Percentiles rank a stretch among this genome's conserved stretches.
Conservation (phyloP, 2,329 filamentous ascomycete genomes). For the Trichocomaceae sp. region DNA sequence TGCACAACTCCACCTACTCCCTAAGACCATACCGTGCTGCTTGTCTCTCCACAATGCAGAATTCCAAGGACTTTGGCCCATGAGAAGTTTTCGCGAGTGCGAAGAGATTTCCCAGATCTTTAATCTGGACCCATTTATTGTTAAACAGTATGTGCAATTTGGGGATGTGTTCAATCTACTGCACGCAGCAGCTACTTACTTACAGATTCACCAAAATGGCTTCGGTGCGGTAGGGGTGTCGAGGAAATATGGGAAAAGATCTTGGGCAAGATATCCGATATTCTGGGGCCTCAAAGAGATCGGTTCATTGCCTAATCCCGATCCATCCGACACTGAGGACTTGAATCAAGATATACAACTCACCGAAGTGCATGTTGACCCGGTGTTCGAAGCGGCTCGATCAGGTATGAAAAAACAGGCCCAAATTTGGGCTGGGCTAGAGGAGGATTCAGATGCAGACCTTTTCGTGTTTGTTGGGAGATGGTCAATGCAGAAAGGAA, state of each 20-base stretch:
- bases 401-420: conserved; percentile 49
- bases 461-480: conserved; percentile 60
- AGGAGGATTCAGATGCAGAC: conserved; percentile 53
- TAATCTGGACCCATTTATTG: conserved; percentile 48
- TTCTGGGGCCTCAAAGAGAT: conserved; percentile 57
- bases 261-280: conserved; percentile 56
- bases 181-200: conserved; percentile 55
- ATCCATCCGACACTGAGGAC: conserved; percentile 53
- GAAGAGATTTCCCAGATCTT: conserved; percentile 55
- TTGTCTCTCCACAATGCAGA: conserved; percentile 59
- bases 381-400: conserved; percentile 45
- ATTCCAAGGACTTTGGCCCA: conserved; percentile 59
- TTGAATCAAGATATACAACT: conserved; percentile 47
- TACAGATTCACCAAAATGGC: conserved; percentile 56
- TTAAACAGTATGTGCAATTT: conserved; percentile 54
- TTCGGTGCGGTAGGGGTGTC: conserved; percentile 58
- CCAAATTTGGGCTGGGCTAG: conserved; percentile 56
- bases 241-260: conserved; percentile 57
- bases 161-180: conserved; percentile 59
- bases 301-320: conserved; percentile 55
- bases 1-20: conserved; percentile 56
- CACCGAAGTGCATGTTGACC: conserved; percentile 43
- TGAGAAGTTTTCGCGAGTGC: conserved; percentile 50
- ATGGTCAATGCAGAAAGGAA: conserved; percentile 59
- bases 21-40: conserved; percentile 51